These are phyloP conservation scores for Kuraishia borneana DNA, from an alignment of 805 yeast genomes.

Conservation along the genomic window DNA sequence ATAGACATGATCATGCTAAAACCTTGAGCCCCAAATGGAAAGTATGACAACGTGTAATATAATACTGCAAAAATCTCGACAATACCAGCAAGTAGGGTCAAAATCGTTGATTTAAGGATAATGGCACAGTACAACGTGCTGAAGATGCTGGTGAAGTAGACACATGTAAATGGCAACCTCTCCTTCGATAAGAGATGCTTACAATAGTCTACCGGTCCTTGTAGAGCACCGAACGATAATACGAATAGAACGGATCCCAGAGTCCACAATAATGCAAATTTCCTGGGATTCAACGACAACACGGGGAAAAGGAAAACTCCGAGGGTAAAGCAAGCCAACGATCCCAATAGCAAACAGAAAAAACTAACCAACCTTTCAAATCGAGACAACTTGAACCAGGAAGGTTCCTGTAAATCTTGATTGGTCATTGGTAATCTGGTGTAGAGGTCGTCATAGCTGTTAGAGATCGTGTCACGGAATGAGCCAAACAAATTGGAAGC, in stretches of 20 bases:
- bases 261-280: slow-evolving; percentile 86
- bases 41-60: slow-evolving; percentile 84
- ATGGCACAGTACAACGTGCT: slow-evolving; percentile 73
- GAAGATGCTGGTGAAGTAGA: slow-evolving; percentile 73
- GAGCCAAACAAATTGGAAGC: slow-evolving; percentile 11
- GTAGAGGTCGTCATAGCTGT: slow-evolving; percentile 41
- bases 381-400: slow-evolving; percentile 66
- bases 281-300: slow-evolving; percentile 78
- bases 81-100: slow-evolving; percentile 66
- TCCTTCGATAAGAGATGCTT: slow-evolving; percentile 65
- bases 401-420: slow-evolving; percentile 50
- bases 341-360: slow-evolving; percentile 62
- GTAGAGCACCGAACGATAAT: slow-evolving; percentile 79
- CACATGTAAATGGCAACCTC: slow-evolving; percentile 68
- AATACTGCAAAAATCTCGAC: slow-evolving; percentile 79
- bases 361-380: slow-evolving; percentile 77
- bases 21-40: slow-evolving; percentile 90
- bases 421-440: slow-evolving; percentile 54
- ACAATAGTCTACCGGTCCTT: slow-evolving; percentile 80
- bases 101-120: slow-evolving; percentile 54
- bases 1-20: slow-evolving; percentile 36
- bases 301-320: slow-evolving; percentile 85
- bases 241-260: slow-evolving; percentile 84
- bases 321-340: slow-evolving; percentile 70
- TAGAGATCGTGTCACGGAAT: slow-evolving; percentile 12